Conservation (phyloP, 2,329 filamentous ascomycete genomes). For the Hawksworthiomyces lignivorus region DNA sequence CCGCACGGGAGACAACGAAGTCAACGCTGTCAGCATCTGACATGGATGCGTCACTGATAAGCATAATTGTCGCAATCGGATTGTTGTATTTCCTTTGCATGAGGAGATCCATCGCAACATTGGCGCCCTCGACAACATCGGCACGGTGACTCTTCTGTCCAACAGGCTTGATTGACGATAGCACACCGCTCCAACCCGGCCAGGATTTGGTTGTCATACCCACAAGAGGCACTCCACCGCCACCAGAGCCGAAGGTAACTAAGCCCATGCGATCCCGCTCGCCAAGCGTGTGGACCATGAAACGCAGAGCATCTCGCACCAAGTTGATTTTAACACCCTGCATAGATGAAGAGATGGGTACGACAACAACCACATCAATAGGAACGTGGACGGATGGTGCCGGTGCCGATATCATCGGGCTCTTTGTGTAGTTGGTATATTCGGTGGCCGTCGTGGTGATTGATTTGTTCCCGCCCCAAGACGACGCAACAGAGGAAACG, state of each 20-base stretch:
- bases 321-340: conserved; percentile 98
- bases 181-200: conserved; percentile 80
- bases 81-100: conserved; percentile 98
- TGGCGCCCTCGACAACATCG: conserved; percentile 94
- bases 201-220: conserved; percentile 96
- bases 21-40: conserved; percentile 93
- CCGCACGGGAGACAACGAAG: conserved; percentile 92
- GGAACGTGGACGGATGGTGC: conserved; percentile 70
- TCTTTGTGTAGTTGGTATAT: conserved; percentile 67
- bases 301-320: conserved; percentile 82
- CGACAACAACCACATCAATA: conserved; percentile 90
- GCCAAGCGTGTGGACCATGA: conserved; percentile 82
- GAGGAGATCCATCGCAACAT: conserved; percentile 94
- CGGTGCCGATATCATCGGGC: conserved; percentile 23
- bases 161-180: conserved; percentile 83
- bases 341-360: conserved; percentile 97
- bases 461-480: conserved; percentile 74
- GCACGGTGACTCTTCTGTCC: conserved; percentile 94
- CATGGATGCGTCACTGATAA: conserved; percentile 95
- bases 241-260: conserved; percentile 92
- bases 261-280: conserved; percentile 94
- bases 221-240: conserved; percentile 89
- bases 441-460: conserved; percentile 85
- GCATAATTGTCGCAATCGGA: conserved; percentile 85
- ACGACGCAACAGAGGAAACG: conserved; percentile 74